These are phyloP conservation scores for Cytidiella melzeri DNA, from an alignment of 768 basidiomycete genomes.

Conservation along the genomic window DNA sequence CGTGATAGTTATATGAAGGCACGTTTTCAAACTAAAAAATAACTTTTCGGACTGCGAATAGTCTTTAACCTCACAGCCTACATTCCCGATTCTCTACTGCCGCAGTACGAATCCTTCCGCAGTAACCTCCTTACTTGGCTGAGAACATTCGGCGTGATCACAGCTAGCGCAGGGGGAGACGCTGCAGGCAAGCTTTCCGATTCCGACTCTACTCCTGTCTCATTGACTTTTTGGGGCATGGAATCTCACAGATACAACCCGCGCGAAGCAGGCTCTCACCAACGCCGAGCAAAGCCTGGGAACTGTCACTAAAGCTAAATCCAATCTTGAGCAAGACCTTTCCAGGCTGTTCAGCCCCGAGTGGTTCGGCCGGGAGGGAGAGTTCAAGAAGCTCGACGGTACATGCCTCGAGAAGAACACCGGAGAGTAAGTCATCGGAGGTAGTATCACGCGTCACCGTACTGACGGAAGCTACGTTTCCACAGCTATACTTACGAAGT, in stretches of 20 bases:
- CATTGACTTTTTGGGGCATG: not conserved
- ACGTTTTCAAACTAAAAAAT: not conserved
- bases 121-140: conserved; percentile 58
- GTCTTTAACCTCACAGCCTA: conserved; percentile 80
- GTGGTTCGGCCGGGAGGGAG: conserved; percentile 73
- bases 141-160: conserved; percentile 54
- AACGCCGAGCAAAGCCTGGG: conserved; percentile 60
- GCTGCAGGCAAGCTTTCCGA: conserved; percentile 30
- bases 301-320: conserved; percentile 43
- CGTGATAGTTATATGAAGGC: not conserved
- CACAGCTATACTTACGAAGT: conserved; percentile 89
- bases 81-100: conserved; percentile 75
- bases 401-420: conserved; percentile 73
- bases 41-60: conserved; percentile 29
- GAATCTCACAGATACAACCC: conserved; percentile 47
- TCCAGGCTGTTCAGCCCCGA: conserved; percentile 57
- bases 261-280: conserved; percentile 54
- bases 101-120: conserved; percentile 65
- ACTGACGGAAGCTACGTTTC: too few relatives aligned
- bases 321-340: conserved; percentile 51
- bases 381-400: conserved; percentile 94
- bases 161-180: conserved; percentile 30
- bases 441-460: too few relatives aligned
- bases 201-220: not conserved
- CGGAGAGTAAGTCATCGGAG: conserved; percentile 92